phyloP scores from a whole-genome alignment of 106 monocot genomes.

The Allium sativum region DNA sequence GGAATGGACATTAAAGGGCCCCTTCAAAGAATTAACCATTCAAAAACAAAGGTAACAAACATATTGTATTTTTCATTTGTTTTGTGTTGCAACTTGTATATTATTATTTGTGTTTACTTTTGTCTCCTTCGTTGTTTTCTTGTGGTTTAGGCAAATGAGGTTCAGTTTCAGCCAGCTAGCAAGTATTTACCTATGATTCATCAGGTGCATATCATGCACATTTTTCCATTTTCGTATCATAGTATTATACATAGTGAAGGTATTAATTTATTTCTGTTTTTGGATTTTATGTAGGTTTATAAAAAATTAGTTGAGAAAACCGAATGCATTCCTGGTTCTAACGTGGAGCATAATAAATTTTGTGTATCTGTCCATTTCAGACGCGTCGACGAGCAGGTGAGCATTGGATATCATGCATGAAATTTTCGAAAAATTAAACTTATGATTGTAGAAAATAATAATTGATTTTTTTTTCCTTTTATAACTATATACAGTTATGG shows the following conservation, averaged over 20 bases:
- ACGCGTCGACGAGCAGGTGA: conserved; percentile 43
- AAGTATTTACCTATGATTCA: conserved; percentile 45
- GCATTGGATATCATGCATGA: background rate
- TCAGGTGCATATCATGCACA: conserved; percentile 13
- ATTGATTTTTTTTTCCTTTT: background rate
- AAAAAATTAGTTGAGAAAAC: conserved; percentile 40
- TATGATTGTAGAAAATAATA: background rate
- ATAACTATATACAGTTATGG: conserved; percentile 38
- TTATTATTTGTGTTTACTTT: background rate
- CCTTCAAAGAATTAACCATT: background rate
- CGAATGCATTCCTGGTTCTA: conserved; percentile 35
- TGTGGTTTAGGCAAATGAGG: conserved; percentile 8
- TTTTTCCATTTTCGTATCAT: too few relatives aligned
- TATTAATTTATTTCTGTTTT: background rate
- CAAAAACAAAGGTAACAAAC: conserved; percentile 4
- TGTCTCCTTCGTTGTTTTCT: too few relatives aligned
- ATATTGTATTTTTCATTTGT: background rate
- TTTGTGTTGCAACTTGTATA: background rate
- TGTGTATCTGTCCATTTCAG: conserved; percentile 70
- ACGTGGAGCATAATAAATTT: conserved; percentile 80
- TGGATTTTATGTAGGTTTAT: conserved; percentile 32
- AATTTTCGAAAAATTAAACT: too few relatives aligned
- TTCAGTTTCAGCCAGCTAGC: conserved; percentile 43
- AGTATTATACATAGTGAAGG: background rate
- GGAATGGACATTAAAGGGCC: conserved; percentile 77